Conservation (phyloP, 1,284 basidiomycete species). For the Coriolopsis trogii region DNA sequence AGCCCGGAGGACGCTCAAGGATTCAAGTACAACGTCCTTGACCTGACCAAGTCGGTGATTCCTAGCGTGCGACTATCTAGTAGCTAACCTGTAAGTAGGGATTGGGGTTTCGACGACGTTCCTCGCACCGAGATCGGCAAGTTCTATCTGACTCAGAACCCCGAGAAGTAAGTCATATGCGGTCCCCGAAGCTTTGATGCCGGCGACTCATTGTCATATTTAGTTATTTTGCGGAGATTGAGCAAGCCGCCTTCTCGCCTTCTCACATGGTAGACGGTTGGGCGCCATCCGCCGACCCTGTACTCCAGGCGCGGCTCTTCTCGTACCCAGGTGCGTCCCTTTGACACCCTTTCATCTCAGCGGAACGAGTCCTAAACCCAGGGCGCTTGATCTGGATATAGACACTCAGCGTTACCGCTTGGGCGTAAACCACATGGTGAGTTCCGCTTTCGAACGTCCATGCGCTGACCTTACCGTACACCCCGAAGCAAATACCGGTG, state of each 20-base stretch:
- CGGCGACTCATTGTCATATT: neutral
- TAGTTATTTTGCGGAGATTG: constrained; percentile 81
- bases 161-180: constrained; percentile 49
- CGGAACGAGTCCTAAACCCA: neutral
- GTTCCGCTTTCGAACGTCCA: neutral
- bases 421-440: constrained; percentile 41
- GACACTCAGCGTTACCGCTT: constrained; percentile 43
- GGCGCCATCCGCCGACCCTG: constrained; percentile 46
- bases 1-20: constrained; percentile 83
- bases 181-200: neutral
- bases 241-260: constrained; percentile 86
- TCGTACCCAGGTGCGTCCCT: constrained; percentile 35
- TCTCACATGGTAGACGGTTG: constrained; percentile 64
- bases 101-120: constrained; percentile 42
- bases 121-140: constrained; percentile 81
- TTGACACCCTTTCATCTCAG: neutral
- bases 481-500: constrained; percentile 33
- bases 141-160: constrained; percentile 85
- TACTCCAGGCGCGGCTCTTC: constrained; percentile 47
- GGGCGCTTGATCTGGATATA: neutral
- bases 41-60: constrained; percentile 74
- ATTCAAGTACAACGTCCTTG: constrained; percentile 80
- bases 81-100: constrained; percentile 16
- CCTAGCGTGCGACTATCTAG: neutral
- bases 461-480: neutral